These are phyloP conservation scores for Rickenella mellea DNA, from an alignment of 768 basidiomycete genomes.

Conservation along the genomic window DNA sequence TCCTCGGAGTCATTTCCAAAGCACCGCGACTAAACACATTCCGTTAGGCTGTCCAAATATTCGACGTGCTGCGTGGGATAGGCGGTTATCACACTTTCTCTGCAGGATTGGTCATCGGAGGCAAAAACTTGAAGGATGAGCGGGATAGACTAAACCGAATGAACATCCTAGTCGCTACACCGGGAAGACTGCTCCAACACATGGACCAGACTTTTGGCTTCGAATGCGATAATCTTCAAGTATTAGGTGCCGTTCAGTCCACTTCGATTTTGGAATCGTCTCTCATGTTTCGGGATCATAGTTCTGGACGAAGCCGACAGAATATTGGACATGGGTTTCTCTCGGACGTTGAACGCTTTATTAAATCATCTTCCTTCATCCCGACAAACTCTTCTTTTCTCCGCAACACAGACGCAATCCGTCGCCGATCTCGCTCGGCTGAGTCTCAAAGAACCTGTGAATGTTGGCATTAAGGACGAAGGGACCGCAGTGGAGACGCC, in stretches of 20 bases:
- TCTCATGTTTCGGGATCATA: constrained; percentile 18
- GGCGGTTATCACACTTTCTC: constrained; percentile 89
- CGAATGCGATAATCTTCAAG: constrained; percentile 81
- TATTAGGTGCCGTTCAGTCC: constrained; percentile 49
- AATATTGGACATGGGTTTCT: constrained; percentile 94
- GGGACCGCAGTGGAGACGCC: constrained; percentile 46
- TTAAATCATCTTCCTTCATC: constrained; percentile 85
- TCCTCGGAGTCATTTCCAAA: constrained; percentile 6
- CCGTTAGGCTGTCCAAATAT: constrained; percentile 89
- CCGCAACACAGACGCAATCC: constrained; percentile 91
- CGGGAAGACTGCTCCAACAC: constrained; percentile 89
- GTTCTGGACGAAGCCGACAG: constrained; percentile 97
- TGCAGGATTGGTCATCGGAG: constrained; percentile 92
- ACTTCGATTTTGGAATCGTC: constrained; percentile 1
- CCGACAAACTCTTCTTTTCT: constrained; percentile 93
- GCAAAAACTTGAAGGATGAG: constrained; percentile 92
- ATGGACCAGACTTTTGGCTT: constrained; percentile 98
- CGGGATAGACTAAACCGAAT: constrained; percentile 79
- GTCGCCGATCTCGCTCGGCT: constrained; percentile 84
- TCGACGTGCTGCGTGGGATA: constrained; percentile 89
- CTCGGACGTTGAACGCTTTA: constrained; percentile 80
- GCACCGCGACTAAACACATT: neutral
- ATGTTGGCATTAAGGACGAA: constrained; percentile 52
- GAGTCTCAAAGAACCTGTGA: constrained; percentile 73
- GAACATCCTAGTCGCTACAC: constrained; percentile 99